Evolutionary conservation across 495 filamentous ascomycete genomes (phyloP).

Genomic region (Xylaria nigripes): DNA sequence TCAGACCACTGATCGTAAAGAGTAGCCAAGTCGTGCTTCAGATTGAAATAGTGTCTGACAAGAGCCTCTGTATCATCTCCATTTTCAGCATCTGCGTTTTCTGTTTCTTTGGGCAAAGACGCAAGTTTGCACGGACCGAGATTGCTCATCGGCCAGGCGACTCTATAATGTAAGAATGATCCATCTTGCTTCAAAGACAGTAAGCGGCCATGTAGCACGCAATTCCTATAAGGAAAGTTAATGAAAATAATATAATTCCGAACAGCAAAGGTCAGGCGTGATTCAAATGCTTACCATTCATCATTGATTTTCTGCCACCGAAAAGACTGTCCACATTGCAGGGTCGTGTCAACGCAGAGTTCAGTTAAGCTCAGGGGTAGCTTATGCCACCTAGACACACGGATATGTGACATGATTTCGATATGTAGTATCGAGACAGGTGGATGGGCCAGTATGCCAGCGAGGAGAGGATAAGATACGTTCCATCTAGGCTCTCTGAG

Average conservation of each 20-base stretch:
- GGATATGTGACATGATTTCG: slow-evolving; percentile 20
- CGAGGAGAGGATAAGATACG: background rate
- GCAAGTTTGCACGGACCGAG: slow-evolving; percentile 17
- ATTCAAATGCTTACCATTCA: slow-evolving; percentile 56
- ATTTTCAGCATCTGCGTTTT: slow-evolving; percentile 22
- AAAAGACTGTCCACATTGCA: slow-evolving; percentile 89
- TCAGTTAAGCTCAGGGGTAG: slow-evolving; percentile 72
- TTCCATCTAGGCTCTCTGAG: too few relatives aligned
- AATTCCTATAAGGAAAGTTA: slow-evolving; percentile 46
- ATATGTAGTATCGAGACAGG: background rate
- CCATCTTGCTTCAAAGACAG: slow-evolving; percentile 78
- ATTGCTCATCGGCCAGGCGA: slow-evolving; percentile 44
- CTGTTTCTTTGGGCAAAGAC: slow-evolving; percentile 6
- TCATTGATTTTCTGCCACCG: slow-evolving; percentile 79
- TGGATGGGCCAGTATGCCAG: too few relatives aligned
- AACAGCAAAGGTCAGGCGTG: background rate
- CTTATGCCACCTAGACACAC: slow-evolving; percentile 64
- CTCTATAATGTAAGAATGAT: slow-evolving; percentile 70
- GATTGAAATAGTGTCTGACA: slow-evolving; percentile 73
- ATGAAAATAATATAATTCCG: slow-evolving; percentile 1
- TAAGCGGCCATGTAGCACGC: slow-evolving; percentile 75
- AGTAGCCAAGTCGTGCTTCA: slow-evolving; percentile 58
- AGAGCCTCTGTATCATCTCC: slow-evolving; percentile 59
- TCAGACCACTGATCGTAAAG: slow-evolving; percentile 85
- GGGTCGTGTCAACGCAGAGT: slow-evolving; percentile 82